Conservation (phyloP, 306 rosid species). For the Styphnolobium japonicum region DNA sequence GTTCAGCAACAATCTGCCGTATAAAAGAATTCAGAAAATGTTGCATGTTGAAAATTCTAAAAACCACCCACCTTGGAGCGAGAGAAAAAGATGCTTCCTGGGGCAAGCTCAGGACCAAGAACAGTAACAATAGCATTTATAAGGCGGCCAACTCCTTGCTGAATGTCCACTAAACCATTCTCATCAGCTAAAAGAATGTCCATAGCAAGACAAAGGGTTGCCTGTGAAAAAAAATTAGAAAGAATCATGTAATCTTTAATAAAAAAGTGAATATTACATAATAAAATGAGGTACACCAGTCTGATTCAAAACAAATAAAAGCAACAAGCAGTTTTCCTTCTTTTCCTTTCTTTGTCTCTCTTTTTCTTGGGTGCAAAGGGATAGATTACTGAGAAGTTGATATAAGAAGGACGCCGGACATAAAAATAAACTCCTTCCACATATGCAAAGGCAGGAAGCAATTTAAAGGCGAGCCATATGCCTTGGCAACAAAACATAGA, state of each 20-base stretch:
- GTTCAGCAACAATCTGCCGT: not conserved
- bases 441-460: not conserved
- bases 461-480: not conserved
- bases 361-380: not conserved
- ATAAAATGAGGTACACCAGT: not conserved
- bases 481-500: constrained; percentile 4
- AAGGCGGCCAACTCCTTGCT: constrained; percentile 95
- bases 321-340: not conserved
- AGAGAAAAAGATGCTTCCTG: constrained; percentile 97
- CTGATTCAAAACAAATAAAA: not conserved
- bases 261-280: constrained; percentile 28
- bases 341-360: not conserved
- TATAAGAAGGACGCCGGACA: not conserved
- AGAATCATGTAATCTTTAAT: not conserved
- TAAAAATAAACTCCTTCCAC: not conserved
- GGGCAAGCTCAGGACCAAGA: constrained; percentile 97
- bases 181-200: constrained; percentile 94
- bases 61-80: constrained; percentile 78
- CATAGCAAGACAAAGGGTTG: constrained; percentile 91
- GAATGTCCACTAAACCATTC: constrained; percentile 85
- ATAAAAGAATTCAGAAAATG: not conserved
- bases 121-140: constrained; percentile 91
- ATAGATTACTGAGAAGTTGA: constrained; percentile 8
- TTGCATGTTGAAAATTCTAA: not conserved
- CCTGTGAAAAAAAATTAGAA: constrained; percentile 46